Evolutionary conservation across 2,329 filamentous ascomycete genomes (phyloP).

Genomic region (Leptographium lundbergii): DNA sequence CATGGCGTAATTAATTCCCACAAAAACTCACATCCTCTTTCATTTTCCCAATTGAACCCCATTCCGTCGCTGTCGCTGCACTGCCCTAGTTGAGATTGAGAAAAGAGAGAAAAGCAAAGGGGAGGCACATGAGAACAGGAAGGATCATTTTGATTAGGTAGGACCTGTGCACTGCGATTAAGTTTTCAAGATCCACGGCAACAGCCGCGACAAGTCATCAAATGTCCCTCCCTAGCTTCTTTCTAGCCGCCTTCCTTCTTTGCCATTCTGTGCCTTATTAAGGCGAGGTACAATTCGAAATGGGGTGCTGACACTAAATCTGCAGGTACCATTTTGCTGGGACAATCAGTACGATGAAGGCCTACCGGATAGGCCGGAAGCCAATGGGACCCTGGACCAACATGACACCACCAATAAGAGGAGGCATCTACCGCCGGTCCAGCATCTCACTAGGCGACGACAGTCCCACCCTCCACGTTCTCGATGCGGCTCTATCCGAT

Average conservation of each 20-base stretch:
- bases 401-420: constrained; percentile 41
- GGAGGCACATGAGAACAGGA: neutral
- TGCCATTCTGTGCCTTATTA: neutral
- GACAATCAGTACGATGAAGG: constrained; percentile 43
- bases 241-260: neutral
- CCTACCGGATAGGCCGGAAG: constrained; percentile 46
- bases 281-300: neutral
- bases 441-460: neutral
- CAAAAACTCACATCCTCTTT: neutral
- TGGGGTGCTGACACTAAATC: constrained; percentile 15
- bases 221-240: neutral
- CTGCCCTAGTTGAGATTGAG: neutral
- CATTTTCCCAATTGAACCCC: neutral
- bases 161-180: neutral
- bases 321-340: constrained; percentile 43
- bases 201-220: neutral
- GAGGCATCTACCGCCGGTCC: constrained; percentile 8
- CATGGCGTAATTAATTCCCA: constrained; percentile 34
- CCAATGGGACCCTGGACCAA: constrained; percentile 42
- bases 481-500: neutral
- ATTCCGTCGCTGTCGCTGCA: neutral
- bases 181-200: neutral
- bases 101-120: neutral
- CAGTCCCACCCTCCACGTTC: neutral
- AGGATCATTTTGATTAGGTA: neutral